Base-by-base conservation (phyloP, 164 flowering plant species). In the Cinnamomum chago region DNA sequence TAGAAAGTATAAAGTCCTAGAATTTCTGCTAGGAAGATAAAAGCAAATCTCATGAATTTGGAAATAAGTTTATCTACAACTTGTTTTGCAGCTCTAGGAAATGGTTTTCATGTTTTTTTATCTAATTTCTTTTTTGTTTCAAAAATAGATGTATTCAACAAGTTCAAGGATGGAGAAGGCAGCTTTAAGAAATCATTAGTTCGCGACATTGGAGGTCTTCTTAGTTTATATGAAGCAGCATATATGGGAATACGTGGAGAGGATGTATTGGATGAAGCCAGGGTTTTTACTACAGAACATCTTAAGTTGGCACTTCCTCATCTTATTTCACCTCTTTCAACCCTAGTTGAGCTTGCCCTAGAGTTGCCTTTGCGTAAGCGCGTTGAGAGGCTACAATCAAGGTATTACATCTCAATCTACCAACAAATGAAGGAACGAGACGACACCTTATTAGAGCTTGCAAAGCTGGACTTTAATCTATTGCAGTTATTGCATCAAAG, bases 161-260 rank as follows among this genome's bases (percentile, higher is more conserved):
- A 75, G 76, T 79, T 79, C 58, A 84, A 72, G 71, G 81, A 86
- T 72, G 70, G 74, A 0, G 25, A 81, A 1, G 88, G 91, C 2
- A 73, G 64, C 3, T 87, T 90, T 58, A 76, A 65, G 11, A 52
- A 68, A 17, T 18, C 15, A 17, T 55, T 81, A 47, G 24, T 17
- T 3, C 27, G 11, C 0, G 76, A 82, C 65, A 73, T 25, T 7
- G 5, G 5, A 33, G 80, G 82, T 5, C 27, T 79, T 66, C 68
- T 82, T 10, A 50, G 75, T 50, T 76, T 81, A 62, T 79, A 76
- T 68, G 79, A 81, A 70, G 81, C 81, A 10, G 27, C 82, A 30
- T 71, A 67, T 67, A 76, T 79, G 1, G 65, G 73, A 3, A 28
- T 71, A 3, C 73, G 74, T 33, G 79, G 76, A 50, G 82, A 82